Percentiles rank a stretch among this genome's conserved stretches.
These are phyloP conservation scores for Chytriomyces confervae DNA, from an alignment of 192 early-diverging fungal species.

Conservation along the genomic window DNA sequence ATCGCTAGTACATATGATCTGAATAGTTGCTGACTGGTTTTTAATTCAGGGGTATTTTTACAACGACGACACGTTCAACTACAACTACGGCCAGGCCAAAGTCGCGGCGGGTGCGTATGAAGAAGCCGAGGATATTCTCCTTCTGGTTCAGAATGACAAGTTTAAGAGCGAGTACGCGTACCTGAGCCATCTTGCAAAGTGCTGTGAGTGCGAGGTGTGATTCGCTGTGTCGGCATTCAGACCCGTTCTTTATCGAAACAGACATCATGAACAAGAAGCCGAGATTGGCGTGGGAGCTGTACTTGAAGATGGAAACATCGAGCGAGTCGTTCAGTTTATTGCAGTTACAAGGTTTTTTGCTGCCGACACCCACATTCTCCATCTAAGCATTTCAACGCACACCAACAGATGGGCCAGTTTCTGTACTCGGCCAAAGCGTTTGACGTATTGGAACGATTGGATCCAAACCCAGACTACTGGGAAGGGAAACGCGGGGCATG, in stretches of 20 bases:
- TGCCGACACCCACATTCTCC: background rate
- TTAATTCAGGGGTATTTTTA: slow-evolving; percentile 63
- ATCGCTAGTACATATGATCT: slow-evolving; percentile 10
- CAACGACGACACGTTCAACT: slow-evolving; percentile 72
- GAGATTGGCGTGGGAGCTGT: slow-evolving; percentile 65
- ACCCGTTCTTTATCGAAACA: background rate
- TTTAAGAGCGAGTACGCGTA: slow-evolving; percentile 64
- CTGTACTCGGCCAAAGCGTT: slow-evolving; percentile 65
- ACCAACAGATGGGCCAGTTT: slow-evolving; percentile 48
- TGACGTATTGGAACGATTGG: slow-evolving; percentile 66
- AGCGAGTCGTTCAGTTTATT: slow-evolving; percentile 67
- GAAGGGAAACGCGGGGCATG: slow-evolving; percentile 70
- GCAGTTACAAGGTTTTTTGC: slow-evolving; percentile 60
- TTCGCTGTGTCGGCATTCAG: slow-evolving; percentile 63
- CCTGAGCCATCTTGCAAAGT: slow-evolving; percentile 61
- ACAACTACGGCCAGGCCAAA: slow-evolving; percentile 68
- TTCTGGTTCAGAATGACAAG: slow-evolving; percentile 62
- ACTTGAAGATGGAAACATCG: slow-evolving; percentile 74
- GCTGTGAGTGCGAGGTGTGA: slow-evolving; percentile 65
- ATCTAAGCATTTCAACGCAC: background rate
- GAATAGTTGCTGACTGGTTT: slow-evolving; percentile 34
- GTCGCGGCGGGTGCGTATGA: slow-evolving; percentile 62
- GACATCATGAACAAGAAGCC: slow-evolving; percentile 67
- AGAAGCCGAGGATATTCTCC: slow-evolving; percentile 63
- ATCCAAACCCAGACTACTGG: slow-evolving; percentile 70